A percentile compares a stretch with the other conserved stretches of the same genome.
Evolutionary conservation across 2,329 filamentous ascomycete genomes (phyloP).

Genomic region (Fusarium pseudoanthophilum): DNA sequence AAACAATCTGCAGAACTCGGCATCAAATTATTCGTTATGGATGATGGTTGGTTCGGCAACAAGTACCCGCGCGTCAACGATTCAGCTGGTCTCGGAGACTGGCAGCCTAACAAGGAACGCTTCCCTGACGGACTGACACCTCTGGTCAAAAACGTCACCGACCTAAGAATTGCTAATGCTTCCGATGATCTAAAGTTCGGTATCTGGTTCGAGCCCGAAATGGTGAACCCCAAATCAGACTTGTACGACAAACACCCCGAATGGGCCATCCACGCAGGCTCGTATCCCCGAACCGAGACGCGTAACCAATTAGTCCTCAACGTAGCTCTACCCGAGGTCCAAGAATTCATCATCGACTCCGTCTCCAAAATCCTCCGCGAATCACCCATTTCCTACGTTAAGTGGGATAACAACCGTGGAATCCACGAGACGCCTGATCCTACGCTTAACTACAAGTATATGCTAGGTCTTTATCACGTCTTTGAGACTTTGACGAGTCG

Average conservation of each 20-base stretch:
- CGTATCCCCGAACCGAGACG: slow-evolving; percentile 65
- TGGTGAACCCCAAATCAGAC: slow-evolving; percentile 71
- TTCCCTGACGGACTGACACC: slow-evolving; percentile 68
- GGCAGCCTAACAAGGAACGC: slow-evolving; percentile 65
- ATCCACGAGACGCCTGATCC: slow-evolving; percentile 69
- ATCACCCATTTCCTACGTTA: slow-evolving; percentile 68
- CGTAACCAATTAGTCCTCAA: slow-evolving; percentile 72
- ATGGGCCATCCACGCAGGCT: slow-evolving; percentile 69
- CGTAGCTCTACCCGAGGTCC: slow-evolving; percentile 68
- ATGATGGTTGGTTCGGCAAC: slow-evolving; percentile 74
- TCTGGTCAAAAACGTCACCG: slow-evolving; percentile 62
- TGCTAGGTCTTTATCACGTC: slow-evolving; percentile 72
- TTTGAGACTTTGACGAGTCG: slow-evolving; percentile 67
- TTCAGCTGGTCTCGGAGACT: slow-evolving; percentile 70
- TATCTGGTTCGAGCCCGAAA: slow-evolving; percentile 75
- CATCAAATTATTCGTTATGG: slow-evolving; percentile 70
- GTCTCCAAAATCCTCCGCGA: slow-evolving; percentile 65
- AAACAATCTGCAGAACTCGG: slow-evolving; percentile 67
- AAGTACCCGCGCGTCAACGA: slow-evolving; percentile 69
- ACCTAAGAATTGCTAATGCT: slow-evolving; percentile 59
- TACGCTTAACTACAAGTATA: slow-evolving; percentile 66
- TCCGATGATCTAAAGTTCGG: slow-evolving; percentile 66
- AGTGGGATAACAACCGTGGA: slow-evolving; percentile 76
- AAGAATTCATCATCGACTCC: slow-evolving; percentile 68
- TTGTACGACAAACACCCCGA: slow-evolving; percentile 71